Evolutionary conservation across 768 basidiomycete genomes (phyloP), one percentile per base, ranked within the genome.

Genomic region (Terana coerulea): DNA sequence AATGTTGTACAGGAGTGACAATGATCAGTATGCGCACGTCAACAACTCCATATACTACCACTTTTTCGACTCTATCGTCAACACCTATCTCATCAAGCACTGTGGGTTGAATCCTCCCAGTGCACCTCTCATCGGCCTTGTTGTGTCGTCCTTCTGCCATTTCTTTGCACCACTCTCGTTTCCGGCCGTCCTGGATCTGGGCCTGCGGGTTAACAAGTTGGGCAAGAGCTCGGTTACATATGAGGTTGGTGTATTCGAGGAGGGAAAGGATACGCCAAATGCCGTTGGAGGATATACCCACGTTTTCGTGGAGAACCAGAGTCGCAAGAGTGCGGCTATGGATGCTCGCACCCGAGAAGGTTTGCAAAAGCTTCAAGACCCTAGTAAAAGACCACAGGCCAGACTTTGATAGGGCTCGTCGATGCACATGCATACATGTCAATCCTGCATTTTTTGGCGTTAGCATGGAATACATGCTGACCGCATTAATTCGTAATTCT

Each of bases 21-120:
- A 91, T 60, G 89, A 91, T 72, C 88, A 90, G 59, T 91, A 91
- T 62, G 75, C 79, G 11, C 89, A 91, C 54, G 71, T 91, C 61
- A 91, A 91, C 69, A 92, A 91, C 66, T 75, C 85, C 0, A 69
- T 89, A 14, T 92, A 90, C 67, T 87, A 88, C 62, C 86, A 87
- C 60, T 74, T 88, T 50, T 88, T 91, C 67, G 90, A 91, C 68
- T 88, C 88, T 4, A 72, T 90, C 60, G 72, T 91, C 66, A 92
- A 91, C 64, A 77, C 84, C 8, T 92, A 88, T 66, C 80, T 91
- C 54, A 82, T 89, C 31, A 70, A 78, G 48, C 70, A 74, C 28
- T 91, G 88, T 57, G 75, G 73, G 10, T 72, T 83, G 33, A 62
- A 73, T 3, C 86, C 88, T 0, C 47, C 60, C 8, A 64, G 69